Conservation (phyloP, 768 basidiomycete species). For the Leccinum longicurvipes region DNA sequence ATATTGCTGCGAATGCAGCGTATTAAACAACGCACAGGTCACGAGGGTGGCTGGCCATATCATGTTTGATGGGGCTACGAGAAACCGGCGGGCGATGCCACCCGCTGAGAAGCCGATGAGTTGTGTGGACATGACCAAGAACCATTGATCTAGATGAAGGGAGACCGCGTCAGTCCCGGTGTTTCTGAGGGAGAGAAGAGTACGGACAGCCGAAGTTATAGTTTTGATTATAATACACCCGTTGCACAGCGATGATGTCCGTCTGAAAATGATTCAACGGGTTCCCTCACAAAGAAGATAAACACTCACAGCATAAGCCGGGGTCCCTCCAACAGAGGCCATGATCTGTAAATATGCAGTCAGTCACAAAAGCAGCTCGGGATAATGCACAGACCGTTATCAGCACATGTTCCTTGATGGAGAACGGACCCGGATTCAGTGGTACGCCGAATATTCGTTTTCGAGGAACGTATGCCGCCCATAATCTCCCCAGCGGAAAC, state of each 20-base stretch:
- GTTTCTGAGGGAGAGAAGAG: neutral
- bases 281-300: neutral
- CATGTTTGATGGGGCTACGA: conserved; percentile 54
- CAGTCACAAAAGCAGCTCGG: too few relatives aligned
- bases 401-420: conserved; percentile 73
- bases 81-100: conserved; percentile 69
- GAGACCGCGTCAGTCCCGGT: conserved; percentile 2
- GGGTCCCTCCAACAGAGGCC: conserved; percentile 60
- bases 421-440: conserved; percentile 74
- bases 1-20: conserved; percentile 67
- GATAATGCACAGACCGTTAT: conserved; percentile 46
- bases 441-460: conserved; percentile 55
- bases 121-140: conserved; percentile 72
- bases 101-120: conserved; percentile 84
- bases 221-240: conserved; percentile 64
- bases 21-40: conserved; percentile 73
- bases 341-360: conserved; percentile 37
- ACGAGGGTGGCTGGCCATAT: conserved; percentile 80
- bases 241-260: conserved; percentile 71
- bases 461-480: conserved; percentile 53
- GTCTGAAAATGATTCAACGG: conserved; percentile 33
- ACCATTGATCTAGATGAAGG: conserved; percentile 59
- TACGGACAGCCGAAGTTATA: conserved; percentile 57
- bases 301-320: conserved; percentile 55
- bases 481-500: conserved; percentile 62